Conservation (phyloP, 768 basidiomycete genomes). For the Neoboletus subvelutipes region DNA sequence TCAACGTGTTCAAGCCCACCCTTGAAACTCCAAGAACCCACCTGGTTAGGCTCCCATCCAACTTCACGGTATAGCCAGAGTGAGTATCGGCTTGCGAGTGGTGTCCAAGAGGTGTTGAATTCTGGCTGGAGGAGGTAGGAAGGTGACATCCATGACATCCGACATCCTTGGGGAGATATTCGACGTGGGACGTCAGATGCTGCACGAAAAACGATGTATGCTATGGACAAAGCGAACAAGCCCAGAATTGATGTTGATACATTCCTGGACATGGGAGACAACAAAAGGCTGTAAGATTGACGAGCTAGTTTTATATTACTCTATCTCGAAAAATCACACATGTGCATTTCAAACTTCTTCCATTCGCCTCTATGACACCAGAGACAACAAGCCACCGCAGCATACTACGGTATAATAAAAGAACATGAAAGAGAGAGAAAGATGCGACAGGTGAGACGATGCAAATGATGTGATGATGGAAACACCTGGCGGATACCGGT, state of each 20-base stretch:
- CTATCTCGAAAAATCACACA: background rate
- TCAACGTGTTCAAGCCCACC: constrained; percentile 3
- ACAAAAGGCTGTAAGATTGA: background rate
- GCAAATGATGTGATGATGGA: constrained; percentile 31
- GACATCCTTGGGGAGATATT: constrained; percentile 87
- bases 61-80: constrained; percentile 91
- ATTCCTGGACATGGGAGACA: constrained; percentile 12
- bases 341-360: constrained; percentile 31
- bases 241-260: constrained; percentile 18
- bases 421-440: constrained; percentile 27
- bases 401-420: constrained; percentile 38
- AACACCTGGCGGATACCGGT: constrained; percentile 14
- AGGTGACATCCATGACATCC: constrained; percentile 96
- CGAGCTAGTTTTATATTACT: background rate
- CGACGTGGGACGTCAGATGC: constrained; percentile 43
- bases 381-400: constrained; percentile 34
- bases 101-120: constrained; percentile 69
- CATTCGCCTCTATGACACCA: constrained; percentile 34
- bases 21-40: constrained; percentile 25
- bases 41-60: constrained; percentile 73
- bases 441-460: constrained; percentile 35
- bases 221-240: constrained; percentile 39
- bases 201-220: constrained; percentile 43
- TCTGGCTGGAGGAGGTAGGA: constrained; percentile 74
- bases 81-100: constrained; percentile 70